Percentiles rank a stretch among this genome's conserved stretches.
Conservation (phyloP, 192 early-diverging fungal genomes). For the Gamsiella multidivaricata region DNA sequence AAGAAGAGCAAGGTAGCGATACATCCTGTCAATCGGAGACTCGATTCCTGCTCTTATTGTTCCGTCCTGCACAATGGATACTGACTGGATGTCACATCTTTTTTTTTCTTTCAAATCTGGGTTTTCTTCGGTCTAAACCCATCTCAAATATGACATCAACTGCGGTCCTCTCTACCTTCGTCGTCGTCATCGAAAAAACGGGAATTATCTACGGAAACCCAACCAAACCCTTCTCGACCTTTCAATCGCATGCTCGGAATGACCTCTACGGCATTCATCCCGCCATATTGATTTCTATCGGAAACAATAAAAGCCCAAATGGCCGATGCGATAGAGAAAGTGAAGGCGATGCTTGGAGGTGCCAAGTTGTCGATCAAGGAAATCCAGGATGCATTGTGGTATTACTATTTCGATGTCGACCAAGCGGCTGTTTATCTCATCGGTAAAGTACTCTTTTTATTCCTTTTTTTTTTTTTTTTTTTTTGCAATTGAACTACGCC, state of each 20-base stretch:
- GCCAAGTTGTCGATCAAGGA: slow-evolving; percentile 68
- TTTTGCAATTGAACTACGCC: background rate
- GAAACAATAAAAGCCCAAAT: slow-evolving; percentile 55
- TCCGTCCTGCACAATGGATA: no score
- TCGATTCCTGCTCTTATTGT: no score
- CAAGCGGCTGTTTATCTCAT: slow-evolving; percentile 73
- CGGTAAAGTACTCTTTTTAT: slow-evolving; percentile 62
- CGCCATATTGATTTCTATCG: background rate
- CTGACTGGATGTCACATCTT: no score
- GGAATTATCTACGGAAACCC: no score
- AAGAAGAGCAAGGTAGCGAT: slow-evolving; percentile 36
- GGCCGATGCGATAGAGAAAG: slow-evolving; percentile 65
- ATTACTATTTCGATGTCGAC: slow-evolving; percentile 78
- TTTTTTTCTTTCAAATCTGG: no score
- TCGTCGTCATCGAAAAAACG: no score
- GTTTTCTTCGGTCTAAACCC: no score
- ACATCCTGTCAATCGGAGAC: background rate
- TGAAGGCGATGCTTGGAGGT: slow-evolving; percentile 69
- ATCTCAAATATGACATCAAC: no score
- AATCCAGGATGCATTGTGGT: slow-evolving; percentile 77
- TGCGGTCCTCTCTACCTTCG: background rate
- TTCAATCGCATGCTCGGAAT: no score
- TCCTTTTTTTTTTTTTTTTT: slow-evolving; percentile 17
- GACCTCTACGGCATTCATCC: no score
- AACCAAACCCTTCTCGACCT: no score